Base-by-base conservation (phyloP, 345 rosid species). In the Populus tremula region DNA sequence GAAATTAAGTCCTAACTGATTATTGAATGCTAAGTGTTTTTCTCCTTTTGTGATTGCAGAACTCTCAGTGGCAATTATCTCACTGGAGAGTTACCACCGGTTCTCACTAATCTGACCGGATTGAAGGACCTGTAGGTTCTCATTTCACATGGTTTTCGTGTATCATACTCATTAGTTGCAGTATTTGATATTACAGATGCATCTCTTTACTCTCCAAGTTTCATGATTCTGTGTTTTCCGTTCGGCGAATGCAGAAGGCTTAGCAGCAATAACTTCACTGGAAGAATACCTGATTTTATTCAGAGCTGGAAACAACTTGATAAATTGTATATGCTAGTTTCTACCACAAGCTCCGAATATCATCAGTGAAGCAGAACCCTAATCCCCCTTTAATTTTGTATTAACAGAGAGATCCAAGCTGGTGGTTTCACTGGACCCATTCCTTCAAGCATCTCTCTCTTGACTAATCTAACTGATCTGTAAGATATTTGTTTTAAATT, bases 351-450 rank as follows among this genome's bases (percentile, higher is more conserved):
- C 2, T 43, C 9, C 5, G 5, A 56, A 69, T 38, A 68, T 33
- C 18, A 53, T n/a, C 12, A 69, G 13, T 1, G 16, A 20, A 13
- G 69, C 20, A 14, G 56, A 61, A 63, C 45, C 20, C 8, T 62
- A 74, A 74, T 4, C 23, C 33, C 41, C 12, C 21, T 33, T 21
- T 35, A 75, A 56, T 36, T 21, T 25, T 13, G 47, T 18, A 25
- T 72, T 9, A 20, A 65, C 76, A 78, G 77, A 43, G 75, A 71
- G 81, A 36, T 78, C 29, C 59, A 78, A 73, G 72, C n/a, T 2
- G 73, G 72, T 65, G 76, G 81, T 72, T 59, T 78, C 49, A 13
- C 39, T 64, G 81, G 81, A 50, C 81, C 81, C 1, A 78, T 78
- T 72, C 81, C 81, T 41, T 29, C 76, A 8, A 29, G 8, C 54